Base-by-base conservation (phyloP, 2,329 filamentous ascomycete genomes). In the Aspergillus sclerotialis region DNA sequence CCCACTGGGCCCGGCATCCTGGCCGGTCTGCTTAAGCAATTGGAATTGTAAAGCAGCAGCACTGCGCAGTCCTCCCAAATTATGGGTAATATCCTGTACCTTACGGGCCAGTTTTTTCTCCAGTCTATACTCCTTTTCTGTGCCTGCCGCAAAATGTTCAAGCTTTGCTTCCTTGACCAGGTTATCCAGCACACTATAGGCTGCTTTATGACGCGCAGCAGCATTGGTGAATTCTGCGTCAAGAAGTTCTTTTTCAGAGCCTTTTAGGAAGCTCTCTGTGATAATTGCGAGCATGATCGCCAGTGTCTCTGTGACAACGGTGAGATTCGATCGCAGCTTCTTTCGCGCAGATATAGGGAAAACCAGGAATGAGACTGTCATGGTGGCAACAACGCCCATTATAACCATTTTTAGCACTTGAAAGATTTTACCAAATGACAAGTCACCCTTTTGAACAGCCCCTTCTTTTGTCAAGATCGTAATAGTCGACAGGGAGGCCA, bases 391-490 rank as follows among this genome's bases (percentile, higher is more conserved):
- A 19, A 90, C 82, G 18, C 84, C 87, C 65, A 90, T 78, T n/a
- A 84, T 59, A 29, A 93, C 72, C 74, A 93, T 89, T 57, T 88
- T 86, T 49, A 92, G 65, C 16, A 90, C 80, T 58, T 93, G 85
- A 0, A 79, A 68, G 33, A 94, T 82, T 61, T 93, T 93, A 38
- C 78, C 78, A 48, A 84, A 78, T 0, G 84, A 88, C 51, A 94
- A 87, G 33, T 82, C 80, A 5, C 84, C 86, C 21, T 75, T 79
- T 50, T 94, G 85, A 1, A 95, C 80, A 2, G 87, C 80, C 32
- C 87, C 88, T 60, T 95, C 90, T 61, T 93, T 94, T 8, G 90
- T 94, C 42, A 95, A 68, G 29, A 94, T 78, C 2, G 84, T 89
- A 53, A 95, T 94, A 43, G 92, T 84, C 32, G 86, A 86, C 38